These are phyloP conservation scores for Garcileccinum viscosum DNA, from an alignment of 1,284 basidiomycete genomes.

Conservation along the genomic window DNA sequence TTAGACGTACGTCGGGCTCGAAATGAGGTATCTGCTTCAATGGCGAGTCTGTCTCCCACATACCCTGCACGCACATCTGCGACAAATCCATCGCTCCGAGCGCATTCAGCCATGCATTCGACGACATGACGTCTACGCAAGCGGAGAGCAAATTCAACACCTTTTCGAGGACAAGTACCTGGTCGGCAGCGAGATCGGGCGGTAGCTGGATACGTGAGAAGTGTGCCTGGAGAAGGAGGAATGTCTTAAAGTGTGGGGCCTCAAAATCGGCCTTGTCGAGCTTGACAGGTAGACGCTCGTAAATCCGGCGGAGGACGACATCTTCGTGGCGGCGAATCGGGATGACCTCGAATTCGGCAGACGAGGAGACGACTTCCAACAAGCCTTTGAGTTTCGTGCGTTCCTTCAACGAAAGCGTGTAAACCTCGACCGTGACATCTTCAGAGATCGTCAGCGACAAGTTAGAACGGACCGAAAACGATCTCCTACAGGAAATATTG, in stretches of 20 bases:
- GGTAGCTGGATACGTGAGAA: constrained; percentile 92
- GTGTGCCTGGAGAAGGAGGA: constrained; percentile 95
- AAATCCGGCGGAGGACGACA: constrained; percentile 80
- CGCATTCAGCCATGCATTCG: constrained; percentile 93
- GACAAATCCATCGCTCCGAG: constrained; percentile 97
- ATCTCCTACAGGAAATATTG: constrained; percentile 79
- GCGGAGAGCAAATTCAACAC: constrained; percentile 90
- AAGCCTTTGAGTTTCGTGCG: constrained; percentile 97
- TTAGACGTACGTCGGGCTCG: constrained; percentile 69
- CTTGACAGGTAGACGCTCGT: constrained; percentile 74
- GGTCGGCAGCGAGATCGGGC: constrained; percentile 92
- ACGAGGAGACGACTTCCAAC: constrained; percentile 66
- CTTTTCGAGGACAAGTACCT: constrained; percentile 86
- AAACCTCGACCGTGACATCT: constrained; percentile 97
- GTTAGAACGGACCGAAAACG: background rate
- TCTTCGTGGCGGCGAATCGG: constrained; percentile 95
- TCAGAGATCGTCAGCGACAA: constrained; percentile 9
- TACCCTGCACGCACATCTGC: constrained; percentile 99
- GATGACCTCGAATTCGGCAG: constrained; percentile 94
- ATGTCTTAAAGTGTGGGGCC: constrained; percentile 97
- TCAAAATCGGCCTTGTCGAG: constrained; percentile 86
- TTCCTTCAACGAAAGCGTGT: constrained; percentile 94
- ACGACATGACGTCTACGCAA: constrained; percentile 94
- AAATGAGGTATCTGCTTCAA: constrained; percentile 97
- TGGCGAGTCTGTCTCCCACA: constrained; percentile 96